Evolutionary conservation across 192 early-diverging fungal species (phyloP), one percentile per base, ranked within the genome.

Genomic region (Coemansia sp.): DNA sequence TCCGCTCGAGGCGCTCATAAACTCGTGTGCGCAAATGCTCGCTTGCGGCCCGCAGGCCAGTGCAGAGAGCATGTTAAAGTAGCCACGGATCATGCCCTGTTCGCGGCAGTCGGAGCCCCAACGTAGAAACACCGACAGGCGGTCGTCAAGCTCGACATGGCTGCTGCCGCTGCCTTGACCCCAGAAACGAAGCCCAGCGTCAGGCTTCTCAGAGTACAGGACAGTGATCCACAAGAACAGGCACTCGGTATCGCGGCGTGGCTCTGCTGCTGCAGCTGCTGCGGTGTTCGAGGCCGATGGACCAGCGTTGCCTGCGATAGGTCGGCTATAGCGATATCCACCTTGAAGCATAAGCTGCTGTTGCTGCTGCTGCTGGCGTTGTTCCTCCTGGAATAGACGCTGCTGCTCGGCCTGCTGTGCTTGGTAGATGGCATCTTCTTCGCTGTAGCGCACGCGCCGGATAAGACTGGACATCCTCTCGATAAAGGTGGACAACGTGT

Each of bases 31-130:
- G 23, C 85, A 73, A 7, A 74, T 61, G 14, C 92, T 88, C 68
- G 85, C 90, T 46, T 87, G 73, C 25, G 74, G 41, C 3, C 96
- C 96, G 5, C 90, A 88, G 0, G 95, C 87, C 29, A 99, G 77
- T 0, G 94, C 86, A 19, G 89, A 85, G 15, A 98, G 78, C 83
- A 95, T 89, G 63, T 93, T 85, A 55, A 93, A 86, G 71, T 91
- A 94, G 3, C 89, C 86, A 13, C 86, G 82, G 6, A 87, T 78
- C 67, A 89, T 88, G 8, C 85, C 81, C 20, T 75, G 79, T 54
- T 86, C 85, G 63, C 85, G 85, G 65, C 85, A 80, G 62, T 85
- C 82, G 0, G 83, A 69, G 14, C 82, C 83, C 89, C 88, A 91
- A 54, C 87, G 84, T 62, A 88, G 55, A 54, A 92, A 90, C 41